Base-by-base conservation (phyloP, 306 rosid genomes). In the Coriaria nepalensis region DNA sequence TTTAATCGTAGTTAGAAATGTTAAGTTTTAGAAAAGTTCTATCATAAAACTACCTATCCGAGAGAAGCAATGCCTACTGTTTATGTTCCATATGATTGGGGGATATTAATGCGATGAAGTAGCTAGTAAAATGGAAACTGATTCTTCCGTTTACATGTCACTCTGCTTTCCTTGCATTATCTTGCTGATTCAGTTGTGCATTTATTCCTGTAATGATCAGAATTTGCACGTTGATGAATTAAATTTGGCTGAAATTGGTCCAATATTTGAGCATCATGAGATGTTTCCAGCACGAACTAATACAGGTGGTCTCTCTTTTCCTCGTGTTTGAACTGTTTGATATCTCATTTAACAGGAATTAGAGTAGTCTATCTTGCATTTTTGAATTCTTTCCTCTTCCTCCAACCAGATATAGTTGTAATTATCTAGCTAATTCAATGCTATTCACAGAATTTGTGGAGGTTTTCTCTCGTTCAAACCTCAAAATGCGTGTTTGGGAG, bases 401-500 rank as follows among this genome's bases (percentile, higher is more conserved):
- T 3, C 29, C 29, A 20, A 20, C 29, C 29, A 20, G 29, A 20
- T 20, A 20, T 3, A 20, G 29, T 20, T 20, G 29, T 20, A 20
- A 20, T 20, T 20, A n/a, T n/a, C n/a, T n/a, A n/a, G n/a, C n/a
- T n/a, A 20, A 20, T 20, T 20, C 29, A 20, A 48, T 12, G 50
- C 63, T 37, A 45, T 49, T 42, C 64, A 65, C 94, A 90, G 95
- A 90, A 72, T 90, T 90, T 70, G 94, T 85, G 57, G 82, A 85
- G 84, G 83, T 85, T 46, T 66, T 79, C 64, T 73, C 95, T 37
- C 51, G 68, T 41, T 78, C 82, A 56, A 95, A 85, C 53, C 68
- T 90, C 55, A 90, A 85, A 68, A 90, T 90, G 95, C 81, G 92
- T 57, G 98, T 85, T 56, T 81, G 98, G 98, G 98, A 81, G 79